Percentiles rank a stretch among this genome's conserved stretches.
phyloP scores from a whole-genome alignment of 1,284 basidiomycete genomes.

The Amylostereum areolatum region DNA sequence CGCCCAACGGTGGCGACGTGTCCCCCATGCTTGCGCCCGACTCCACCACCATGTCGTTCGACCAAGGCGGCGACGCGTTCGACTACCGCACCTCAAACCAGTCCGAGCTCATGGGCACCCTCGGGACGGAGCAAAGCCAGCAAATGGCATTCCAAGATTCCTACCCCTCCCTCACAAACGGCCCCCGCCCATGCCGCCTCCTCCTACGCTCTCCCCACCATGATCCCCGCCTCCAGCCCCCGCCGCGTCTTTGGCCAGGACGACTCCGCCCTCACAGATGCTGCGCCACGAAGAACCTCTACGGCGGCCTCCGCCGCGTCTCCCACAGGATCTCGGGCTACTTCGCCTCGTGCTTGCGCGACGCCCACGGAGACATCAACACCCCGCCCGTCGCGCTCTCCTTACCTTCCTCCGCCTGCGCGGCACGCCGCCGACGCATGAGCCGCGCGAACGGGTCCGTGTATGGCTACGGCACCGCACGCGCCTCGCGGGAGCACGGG shows the following conservation, averaged over 20 bases:
- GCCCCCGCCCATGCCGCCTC: neutral
- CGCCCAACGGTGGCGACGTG: slow-evolving; percentile 45
- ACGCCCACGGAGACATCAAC: slow-evolving; percentile 26
- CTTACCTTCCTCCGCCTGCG: slow-evolving; percentile 35
- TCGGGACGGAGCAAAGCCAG: too few relatives aligned
- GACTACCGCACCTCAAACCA: too few relatives aligned
- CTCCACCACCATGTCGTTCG: neutral
- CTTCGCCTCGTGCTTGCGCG: slow-evolving; percentile 41
- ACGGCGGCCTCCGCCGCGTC: slow-evolving; percentile 19
- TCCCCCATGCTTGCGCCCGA: neutral
- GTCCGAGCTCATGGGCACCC: too few relatives aligned
- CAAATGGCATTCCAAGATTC: too few relatives aligned
- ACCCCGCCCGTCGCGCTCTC: slow-evolving; percentile 42
- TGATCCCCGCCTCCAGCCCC: neutral
- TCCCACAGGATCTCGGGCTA: slow-evolving; percentile 55
- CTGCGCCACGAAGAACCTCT: slow-evolving; percentile 11
- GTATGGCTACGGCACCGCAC: slow-evolving; percentile 62
- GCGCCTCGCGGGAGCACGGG: slow-evolving; percentile 28
- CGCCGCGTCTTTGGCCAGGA: neutral
- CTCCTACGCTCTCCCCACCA: neutral
- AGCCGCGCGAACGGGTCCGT: slow-evolving; percentile 68
- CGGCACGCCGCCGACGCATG: slow-evolving; percentile 43
- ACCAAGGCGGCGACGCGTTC: too few relatives aligned
- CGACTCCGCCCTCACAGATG: neutral
- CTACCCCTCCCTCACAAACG: neutral